Conservation (phyloP, 371 early-diverging fungal genomes). For the Fennellomyces sp. region DNA sequence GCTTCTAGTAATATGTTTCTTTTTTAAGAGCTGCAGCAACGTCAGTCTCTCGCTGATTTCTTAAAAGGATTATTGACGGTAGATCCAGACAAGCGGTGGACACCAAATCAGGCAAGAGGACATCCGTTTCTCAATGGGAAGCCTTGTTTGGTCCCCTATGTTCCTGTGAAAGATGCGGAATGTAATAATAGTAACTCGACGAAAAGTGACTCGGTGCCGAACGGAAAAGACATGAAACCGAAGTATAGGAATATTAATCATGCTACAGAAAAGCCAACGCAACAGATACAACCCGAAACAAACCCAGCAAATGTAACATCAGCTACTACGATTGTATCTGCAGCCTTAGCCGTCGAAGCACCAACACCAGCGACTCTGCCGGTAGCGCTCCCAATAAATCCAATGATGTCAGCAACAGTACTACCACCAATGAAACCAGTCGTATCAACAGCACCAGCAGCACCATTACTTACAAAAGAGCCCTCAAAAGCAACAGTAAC, state of each 20-base stretch:
- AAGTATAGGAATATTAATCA: too few relatives aligned
- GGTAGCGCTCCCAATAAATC: too few relatives aligned
- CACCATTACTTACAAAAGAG: too few relatives aligned
- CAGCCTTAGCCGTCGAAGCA: too few relatives aligned
- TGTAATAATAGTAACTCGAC: background rate
- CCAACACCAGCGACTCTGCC: too few relatives aligned
- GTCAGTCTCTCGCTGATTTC: constrained; percentile 80
- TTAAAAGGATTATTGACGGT: constrained; percentile 79
- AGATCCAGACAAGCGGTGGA: constrained; percentile 88
- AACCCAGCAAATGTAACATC: too few relatives aligned
- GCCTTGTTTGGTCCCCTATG: background rate
- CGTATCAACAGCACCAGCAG: background rate
- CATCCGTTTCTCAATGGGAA: constrained; percentile 92
- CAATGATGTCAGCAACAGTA: background rate
- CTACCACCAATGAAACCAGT: background rate
- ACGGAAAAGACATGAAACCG: too few relatives aligned
- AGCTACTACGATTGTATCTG: too few relatives aligned
- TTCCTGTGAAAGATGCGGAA: background rate
- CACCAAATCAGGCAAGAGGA: constrained; percentile 84
- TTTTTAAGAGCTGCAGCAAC: constrained; percentile 55
- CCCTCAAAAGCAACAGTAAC: too few relatives aligned
- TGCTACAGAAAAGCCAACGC: too few relatives aligned
- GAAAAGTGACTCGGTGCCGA: background rate
- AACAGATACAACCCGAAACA: too few relatives aligned
- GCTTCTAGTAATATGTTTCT: too few relatives aligned